These are phyloP conservation scores for Ailanthus altissimus DNA, from an alignment of 345 rosid species.

Conservation along the genomic window DNA sequence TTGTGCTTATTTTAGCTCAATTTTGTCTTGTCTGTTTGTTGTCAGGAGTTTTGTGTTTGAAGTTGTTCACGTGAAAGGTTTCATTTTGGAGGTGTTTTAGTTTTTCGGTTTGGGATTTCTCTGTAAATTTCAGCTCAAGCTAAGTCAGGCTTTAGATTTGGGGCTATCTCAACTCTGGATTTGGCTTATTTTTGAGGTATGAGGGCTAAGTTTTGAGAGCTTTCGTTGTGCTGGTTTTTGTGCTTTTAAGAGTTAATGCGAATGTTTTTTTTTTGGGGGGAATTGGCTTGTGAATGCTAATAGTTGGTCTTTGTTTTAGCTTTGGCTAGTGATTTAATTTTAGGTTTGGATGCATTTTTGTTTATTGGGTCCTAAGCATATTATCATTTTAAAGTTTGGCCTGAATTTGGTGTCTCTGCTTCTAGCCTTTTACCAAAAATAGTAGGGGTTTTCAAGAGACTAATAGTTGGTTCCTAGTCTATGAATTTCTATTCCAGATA, in stretches of 20 bases:
- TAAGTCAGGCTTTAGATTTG: background rate
- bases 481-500: background rate
- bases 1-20: conserved; percentile 13
- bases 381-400: background rate
- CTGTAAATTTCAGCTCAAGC: background rate
- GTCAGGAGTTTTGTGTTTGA: background rate
- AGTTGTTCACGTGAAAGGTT: conserved; percentile 10
- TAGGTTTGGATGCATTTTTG: conserved; percentile 12
- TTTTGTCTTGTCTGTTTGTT: background rate
- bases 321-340: background rate
- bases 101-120: conserved; percentile 7
- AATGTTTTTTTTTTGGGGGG: background rate
- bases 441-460: background rate
- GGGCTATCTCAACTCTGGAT: background rate
- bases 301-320: conserved; percentile 1
- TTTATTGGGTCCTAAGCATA: background rate
- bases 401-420: background rate
- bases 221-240: background rate
- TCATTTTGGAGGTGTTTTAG: background rate
- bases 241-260: background rate
- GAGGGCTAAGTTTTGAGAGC: background rate
- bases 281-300: background rate
- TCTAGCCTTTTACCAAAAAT: background rate
- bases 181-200: background rate
- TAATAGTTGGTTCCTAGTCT: background rate